These are phyloP conservation scores for Bretschneidera sinensis DNA, from an alignment of 345 rosid genomes.

Conservation along the genomic window DNA sequence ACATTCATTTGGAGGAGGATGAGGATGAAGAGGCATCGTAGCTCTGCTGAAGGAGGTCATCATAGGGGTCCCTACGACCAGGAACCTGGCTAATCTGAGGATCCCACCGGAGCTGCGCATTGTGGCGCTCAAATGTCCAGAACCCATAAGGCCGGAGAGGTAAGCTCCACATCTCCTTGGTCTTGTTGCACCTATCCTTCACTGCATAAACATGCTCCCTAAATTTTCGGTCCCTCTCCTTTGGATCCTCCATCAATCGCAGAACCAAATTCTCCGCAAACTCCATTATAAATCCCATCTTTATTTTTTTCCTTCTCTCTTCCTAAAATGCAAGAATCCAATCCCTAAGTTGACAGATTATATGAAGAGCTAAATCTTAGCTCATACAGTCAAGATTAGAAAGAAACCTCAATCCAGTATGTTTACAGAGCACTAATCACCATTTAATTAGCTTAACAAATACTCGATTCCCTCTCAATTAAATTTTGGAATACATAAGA, in stretches of 20 bases:
- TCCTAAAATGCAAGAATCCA: background rate
- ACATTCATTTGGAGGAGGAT: conserved; percentile 7
- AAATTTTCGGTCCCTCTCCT: conserved; percentile 77
- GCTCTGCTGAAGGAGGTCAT: conserved; percentile 63
- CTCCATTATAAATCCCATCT: conserved; percentile 89
- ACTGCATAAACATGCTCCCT: conserved; percentile 66
- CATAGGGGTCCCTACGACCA: conserved; percentile 95
- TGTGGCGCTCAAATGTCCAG: conserved; percentile 95
- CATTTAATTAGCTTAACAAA: too few species aligned
- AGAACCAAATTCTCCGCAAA: conserved; percentile 85
- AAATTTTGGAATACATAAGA: too few species aligned
- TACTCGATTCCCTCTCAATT: background rate
- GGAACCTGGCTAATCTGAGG: conserved; percentile 95
- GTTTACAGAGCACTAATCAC: too few species aligned
- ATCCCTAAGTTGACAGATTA: background rate
- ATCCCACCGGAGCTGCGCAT: conserved; percentile 89
- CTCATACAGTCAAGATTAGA: too few species aligned
- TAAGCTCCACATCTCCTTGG: conserved; percentile 96
- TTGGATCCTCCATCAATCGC: conserved; percentile 94
- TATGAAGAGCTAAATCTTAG: too few species aligned
- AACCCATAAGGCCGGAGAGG: conserved; percentile 97
- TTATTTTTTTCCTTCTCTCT: background rate
- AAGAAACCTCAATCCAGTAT: background rate
- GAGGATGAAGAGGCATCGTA: conserved; percentile 25
- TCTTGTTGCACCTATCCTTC: conserved; percentile 76